Conservation (phyloP, 116 monocot species). For the Iris pallida region DNA sequence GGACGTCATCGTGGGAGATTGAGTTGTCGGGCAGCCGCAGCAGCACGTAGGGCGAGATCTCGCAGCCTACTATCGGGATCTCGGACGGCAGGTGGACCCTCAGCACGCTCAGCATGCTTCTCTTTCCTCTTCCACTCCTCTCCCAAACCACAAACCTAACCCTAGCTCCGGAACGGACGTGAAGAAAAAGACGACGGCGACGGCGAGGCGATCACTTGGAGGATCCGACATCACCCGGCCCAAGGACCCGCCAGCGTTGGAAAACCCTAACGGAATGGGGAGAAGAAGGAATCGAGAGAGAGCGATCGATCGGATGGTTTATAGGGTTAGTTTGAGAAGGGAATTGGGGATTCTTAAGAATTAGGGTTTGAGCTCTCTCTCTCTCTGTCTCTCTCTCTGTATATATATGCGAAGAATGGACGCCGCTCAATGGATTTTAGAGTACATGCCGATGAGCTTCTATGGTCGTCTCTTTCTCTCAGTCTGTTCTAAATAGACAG, state of each 20-base stretch:
- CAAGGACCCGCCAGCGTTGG: slow-evolving; percentile 34
- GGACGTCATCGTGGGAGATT: slow-evolving; percentile 28
- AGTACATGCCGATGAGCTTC: too few relatives aligned
- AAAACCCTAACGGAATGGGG: background rate
- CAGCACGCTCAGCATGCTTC: slow-evolving; percentile 49
- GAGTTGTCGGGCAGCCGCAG: slow-evolving; percentile 27
- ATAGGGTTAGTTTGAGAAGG: too few relatives aligned
- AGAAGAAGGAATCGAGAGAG: too few relatives aligned
- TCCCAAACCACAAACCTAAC: slow-evolving; percentile 10
- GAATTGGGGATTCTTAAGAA: too few relatives aligned
- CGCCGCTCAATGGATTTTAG: too few relatives aligned
- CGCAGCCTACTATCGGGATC: slow-evolving; percentile 49
- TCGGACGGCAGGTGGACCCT: slow-evolving; percentile 43
- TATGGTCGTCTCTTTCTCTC: too few relatives aligned
- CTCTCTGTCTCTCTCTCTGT: too few relatives aligned
- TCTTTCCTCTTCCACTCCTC: slow-evolving; percentile 2
- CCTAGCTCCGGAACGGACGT: background rate
- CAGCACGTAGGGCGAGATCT: slow-evolving; percentile 49
- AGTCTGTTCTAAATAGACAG: too few relatives aligned
- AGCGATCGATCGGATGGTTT: too few relatives aligned
- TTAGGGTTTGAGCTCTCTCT: too few relatives aligned
- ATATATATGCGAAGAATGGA: too few relatives aligned
- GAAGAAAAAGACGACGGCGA: background rate
- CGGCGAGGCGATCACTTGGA: background rate
- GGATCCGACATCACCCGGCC: slow-evolving; percentile 47